Evolutionary conservation across 192 early-diverging fungal species (phyloP), one percentile per base, ranked within the genome.

Genomic region (Coemansia biformis): DNA sequence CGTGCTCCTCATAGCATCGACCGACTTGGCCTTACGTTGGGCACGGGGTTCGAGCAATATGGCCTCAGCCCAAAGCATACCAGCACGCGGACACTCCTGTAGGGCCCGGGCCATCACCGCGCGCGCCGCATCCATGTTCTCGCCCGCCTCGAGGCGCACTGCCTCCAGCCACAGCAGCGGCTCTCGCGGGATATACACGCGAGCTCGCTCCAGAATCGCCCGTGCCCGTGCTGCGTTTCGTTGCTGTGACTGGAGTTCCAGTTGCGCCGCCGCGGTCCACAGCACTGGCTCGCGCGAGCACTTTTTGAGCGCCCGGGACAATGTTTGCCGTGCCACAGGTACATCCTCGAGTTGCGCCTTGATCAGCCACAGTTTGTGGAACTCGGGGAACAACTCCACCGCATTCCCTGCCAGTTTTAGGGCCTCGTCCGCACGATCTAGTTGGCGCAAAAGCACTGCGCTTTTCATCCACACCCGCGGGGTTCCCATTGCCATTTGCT

Each of bases 391-490:
- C 43, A 72, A 66, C 8, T 43, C 53, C 13, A 90, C 52, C 2
- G 77, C 94, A 49, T 83, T 55, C 6, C 82, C 71, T 12, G 89
- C 57, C 7, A 95, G 49, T 14, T 67, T 47, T 23, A 92, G 54
- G 9, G 94, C 93, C 36, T 66, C 76, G 6, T 76, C 58, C n/a
- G 66, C 54, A 28, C 84, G 65, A 8, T 74, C 78, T 29, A 90
- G 57, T 50, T 91, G 84, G 18, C 94, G 75, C 55, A 96, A 86
- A 22, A 99, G 69, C 18, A 87, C 82, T 0, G 82, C 88, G 5
- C 86, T 86, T 51, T 99, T 99, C 87, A 99, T 92, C 93, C 94
- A 99, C 1, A 99, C 91, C 48, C 80, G 77, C 30, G 84, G 69
- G 1, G 91, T 91, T 43, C 86, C 84, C 34, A n/a, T 8, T 13